Conservation (phyloP, 352 stramenopile species). For the Pythium grandisporangium region DNA sequence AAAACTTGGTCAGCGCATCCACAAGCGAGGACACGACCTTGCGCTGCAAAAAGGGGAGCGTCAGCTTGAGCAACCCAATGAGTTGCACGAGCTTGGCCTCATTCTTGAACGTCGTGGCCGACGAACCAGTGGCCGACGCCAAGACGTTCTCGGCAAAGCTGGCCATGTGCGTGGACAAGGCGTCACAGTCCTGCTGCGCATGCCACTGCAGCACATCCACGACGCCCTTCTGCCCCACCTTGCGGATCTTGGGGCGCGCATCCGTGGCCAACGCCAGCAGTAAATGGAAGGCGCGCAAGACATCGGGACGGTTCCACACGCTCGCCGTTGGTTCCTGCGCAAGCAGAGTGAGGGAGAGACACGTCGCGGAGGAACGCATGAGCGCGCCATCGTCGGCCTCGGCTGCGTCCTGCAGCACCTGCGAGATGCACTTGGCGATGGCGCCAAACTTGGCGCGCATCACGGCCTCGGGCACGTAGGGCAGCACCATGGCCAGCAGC, state of each 20-base stretch:
- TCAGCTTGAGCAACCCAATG: slow-evolving; percentile 72
- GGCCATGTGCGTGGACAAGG: slow-evolving; percentile 80
- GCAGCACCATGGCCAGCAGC: slow-evolving; percentile 69
- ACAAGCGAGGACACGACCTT: slow-evolving; percentile 77
- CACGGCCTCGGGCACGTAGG: slow-evolving; percentile 57
- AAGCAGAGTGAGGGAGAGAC: slow-evolving; percentile 49
- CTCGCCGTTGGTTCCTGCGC: slow-evolving; percentile 57
- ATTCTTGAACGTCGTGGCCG: slow-evolving; percentile 51
- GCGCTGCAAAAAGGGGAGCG: slow-evolving; percentile 66
- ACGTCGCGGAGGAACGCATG: slow-evolving; percentile 54
- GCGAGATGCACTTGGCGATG: slow-evolving; percentile 54
- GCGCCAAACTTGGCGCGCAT: slow-evolving; percentile 73
- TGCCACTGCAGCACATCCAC: slow-evolving; percentile 69
- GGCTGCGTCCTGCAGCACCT: slow-evolving; percentile 55
- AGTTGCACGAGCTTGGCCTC: slow-evolving; percentile 67
- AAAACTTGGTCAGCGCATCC: slow-evolving; percentile 58
- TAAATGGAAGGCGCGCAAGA: slow-evolving; percentile 72
- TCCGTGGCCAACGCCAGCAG: slow-evolving; percentile 71
- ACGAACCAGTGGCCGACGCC: no score
- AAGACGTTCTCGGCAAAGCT: slow-evolving; percentile 84
- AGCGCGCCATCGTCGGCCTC: slow-evolving; percentile 40
- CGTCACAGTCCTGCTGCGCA: slow-evolving; percentile 55
- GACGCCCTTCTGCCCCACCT: slow-evolving; percentile 63
- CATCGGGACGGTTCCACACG: slow-evolving; percentile 56
- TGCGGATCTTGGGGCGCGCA: slow-evolving; percentile 77